These are phyloP conservation scores for Globisporangium okanoganense DNA, from an alignment of 352 stramenopile genomes.

Conservation along the genomic window DNA sequence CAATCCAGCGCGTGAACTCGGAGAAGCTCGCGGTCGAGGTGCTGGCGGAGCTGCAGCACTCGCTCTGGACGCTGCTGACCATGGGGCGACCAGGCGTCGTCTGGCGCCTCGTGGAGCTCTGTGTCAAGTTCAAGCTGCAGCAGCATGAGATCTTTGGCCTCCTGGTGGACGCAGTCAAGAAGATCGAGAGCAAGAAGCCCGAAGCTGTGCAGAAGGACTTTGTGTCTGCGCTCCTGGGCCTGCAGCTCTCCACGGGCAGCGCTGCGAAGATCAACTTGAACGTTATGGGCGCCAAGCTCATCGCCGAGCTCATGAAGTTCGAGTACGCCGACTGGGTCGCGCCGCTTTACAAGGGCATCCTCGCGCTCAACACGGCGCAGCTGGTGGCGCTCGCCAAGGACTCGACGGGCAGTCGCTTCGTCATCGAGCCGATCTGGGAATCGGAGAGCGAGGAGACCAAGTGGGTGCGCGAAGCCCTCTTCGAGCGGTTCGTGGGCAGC, in stretches of 20 bases:
- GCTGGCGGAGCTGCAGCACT: conserved; percentile 48
- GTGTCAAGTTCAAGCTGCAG: conserved; percentile 52
- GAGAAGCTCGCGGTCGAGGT: conserved; percentile 44
- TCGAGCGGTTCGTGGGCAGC: conserved; percentile 60
- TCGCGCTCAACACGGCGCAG: conserved; percentile 62
- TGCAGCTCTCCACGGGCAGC: conserved; percentile 61
- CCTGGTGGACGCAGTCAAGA: conserved; percentile 59
- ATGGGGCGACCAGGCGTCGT: conserved; percentile 68
- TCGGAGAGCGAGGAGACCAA: conserved; percentile 43
- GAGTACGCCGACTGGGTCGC: conserved; percentile 41
- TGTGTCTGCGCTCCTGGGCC: conserved; percentile 53
- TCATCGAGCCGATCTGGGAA: conserved; percentile 81
- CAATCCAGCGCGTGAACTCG: conserved; percentile 46
- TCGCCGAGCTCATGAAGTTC: conserved; percentile 67
- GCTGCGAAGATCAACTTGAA: conserved; percentile 66
- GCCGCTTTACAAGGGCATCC: conserved; percentile 57
- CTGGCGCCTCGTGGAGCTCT: conserved; percentile 76
- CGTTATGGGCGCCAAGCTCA: conserved; percentile 72
- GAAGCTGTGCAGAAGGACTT: conserved; percentile 59
- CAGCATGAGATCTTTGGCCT: conserved; percentile 46
- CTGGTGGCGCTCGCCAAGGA: conserved; percentile 73
- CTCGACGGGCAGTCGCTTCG: conserved; percentile 69
- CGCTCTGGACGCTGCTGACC: conserved; percentile 70
- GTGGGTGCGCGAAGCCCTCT: conserved; percentile 66
- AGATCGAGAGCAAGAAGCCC: conserved; percentile 80